A percentile compares a stretch with the other conserved stretches of the same genome.
These are phyloP conservation scores for Peronospora farinosa DNA, from an alignment of 352 stramenopile species.

Conservation along the genomic window DNA sequence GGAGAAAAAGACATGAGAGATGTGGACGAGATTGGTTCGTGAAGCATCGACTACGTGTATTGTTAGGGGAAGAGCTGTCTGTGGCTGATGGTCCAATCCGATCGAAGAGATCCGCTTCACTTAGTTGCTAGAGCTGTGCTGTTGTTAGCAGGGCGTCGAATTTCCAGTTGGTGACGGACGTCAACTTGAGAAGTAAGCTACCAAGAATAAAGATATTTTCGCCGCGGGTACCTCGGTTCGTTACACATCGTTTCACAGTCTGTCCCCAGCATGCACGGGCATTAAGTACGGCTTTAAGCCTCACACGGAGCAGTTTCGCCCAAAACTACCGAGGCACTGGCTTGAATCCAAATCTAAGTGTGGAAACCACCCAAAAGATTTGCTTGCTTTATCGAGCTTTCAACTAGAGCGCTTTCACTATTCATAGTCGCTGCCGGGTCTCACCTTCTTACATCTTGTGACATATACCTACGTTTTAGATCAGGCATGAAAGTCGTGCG, in stretches of 20 bases:
- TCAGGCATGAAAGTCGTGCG: not conserved
- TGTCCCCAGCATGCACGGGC: slow-evolving; percentile 1
- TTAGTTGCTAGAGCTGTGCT: slow-evolving; percentile 3
- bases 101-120: not conserved
- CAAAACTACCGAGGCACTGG: slow-evolving; percentile 1
- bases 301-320: slow-evolving; percentile 22
- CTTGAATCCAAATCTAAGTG: slow-evolving; percentile 14
- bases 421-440: not conserved
- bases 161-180: slow-evolving; percentile 4
- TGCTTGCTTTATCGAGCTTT: slow-evolving; percentile 2
- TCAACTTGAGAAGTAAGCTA: slow-evolving; percentile 43
- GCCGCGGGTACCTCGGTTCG: slow-evolving; percentile 9
- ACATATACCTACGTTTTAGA: not conserved
- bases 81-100: slow-evolving; percentile 2
- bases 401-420: not conserved
- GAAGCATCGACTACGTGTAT: slow-evolving; percentile 23
- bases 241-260: slow-evolving; percentile 20
- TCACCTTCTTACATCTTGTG: not conserved
- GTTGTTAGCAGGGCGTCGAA: slow-evolving; percentile 3
- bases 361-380: slow-evolving; percentile 6
- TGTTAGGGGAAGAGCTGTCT: not conserved
- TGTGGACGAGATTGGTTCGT: slow-evolving; percentile 19
- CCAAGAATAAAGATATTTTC: slow-evolving; percentile 36
- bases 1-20: slow-evolving; percentile 21
- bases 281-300: slow-evolving; percentile 3